Conservation (phyloP, 768 basidiomycete genomes). For the Hygrophoropsis aurantiaca region DNA sequence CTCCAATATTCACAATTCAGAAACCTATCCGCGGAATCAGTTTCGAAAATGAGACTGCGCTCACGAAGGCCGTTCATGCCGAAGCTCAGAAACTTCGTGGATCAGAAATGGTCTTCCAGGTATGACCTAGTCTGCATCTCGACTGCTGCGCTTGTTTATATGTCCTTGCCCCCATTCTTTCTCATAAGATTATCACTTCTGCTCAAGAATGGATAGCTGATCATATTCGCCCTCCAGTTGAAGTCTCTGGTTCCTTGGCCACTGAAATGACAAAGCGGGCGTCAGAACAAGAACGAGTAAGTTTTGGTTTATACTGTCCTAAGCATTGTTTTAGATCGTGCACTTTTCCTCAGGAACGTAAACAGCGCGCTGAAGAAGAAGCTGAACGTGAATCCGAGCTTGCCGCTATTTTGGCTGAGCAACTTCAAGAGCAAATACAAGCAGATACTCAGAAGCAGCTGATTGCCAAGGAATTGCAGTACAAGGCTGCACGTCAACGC, state of each 20-base stretch:
- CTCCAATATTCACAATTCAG: slow-evolving; percentile 66
- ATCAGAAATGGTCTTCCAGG: slow-evolving; percentile 79
- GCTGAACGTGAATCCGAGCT: slow-evolving; percentile 50
- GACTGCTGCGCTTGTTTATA: slow-evolving; percentile 1
- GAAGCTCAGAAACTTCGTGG: slow-evolving; percentile 69
- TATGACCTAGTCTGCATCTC: slow-evolving; percentile 26
- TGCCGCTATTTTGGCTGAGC: slow-evolving; percentile 52
- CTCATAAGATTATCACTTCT: slow-evolving; percentile 58
- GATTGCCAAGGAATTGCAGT: slow-evolving; percentile 45
- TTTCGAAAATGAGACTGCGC: slow-evolving; percentile 52
- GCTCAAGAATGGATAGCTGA: slow-evolving; percentile 70
- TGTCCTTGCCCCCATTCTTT: not conserved
- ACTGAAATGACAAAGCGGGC: slow-evolving; percentile 77
- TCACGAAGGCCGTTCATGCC: slow-evolving; percentile 59
- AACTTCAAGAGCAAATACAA: slow-evolving; percentile 65
- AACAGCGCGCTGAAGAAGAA: slow-evolving; percentile 55
- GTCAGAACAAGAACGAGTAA: slow-evolving; percentile 63
- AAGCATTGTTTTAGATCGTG: not conserved
- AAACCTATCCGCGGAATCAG: slow-evolving; percentile 61
- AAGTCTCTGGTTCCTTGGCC: slow-evolving; percentile 70
- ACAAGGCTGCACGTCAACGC: slow-evolving; percentile 53
- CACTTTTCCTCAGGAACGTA: slow-evolving; percentile 42
- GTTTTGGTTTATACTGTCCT: slow-evolving; percentile 1
- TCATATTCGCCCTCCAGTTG: slow-evolving; percentile 55
- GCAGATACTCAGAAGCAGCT: slow-evolving; percentile 60